Evolutionary conservation across 257 asterid genomes (phyloP), one percentile per base, ranked within the genome.

Genomic region (Solanum ossicruentum): DNA sequence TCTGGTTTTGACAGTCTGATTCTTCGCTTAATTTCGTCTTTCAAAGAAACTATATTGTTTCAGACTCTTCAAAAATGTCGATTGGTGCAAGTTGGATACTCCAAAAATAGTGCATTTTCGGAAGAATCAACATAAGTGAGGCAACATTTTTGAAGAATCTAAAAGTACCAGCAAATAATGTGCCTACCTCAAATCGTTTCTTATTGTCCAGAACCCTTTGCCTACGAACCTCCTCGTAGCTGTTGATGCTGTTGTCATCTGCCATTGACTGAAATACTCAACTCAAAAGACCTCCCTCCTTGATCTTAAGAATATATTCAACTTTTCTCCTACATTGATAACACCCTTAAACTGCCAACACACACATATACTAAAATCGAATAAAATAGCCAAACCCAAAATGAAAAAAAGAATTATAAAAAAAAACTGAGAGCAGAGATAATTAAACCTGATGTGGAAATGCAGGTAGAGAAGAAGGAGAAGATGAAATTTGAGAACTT

Each of bases 141-240:
- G 20, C 67, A 61, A 23, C 9, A 0, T 21, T 61, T 23, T 23
- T 61, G 70, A 2, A 21, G 17, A 61, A 36, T 61, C 70, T 23
- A 61, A 69, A 32, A 13, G 57, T 26, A 84, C 11, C 15, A 57
- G 41, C 83, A 67, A 7, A 28, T 23, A 5, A 15, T 16, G 15
- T 26, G 47, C 63, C 17, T 89, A 94, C 98, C 97, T 95, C 93
- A 81, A 95, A 86, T 88, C 93, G 89, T 89, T 87, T 90, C 81
- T 93, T 90, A 84, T 95, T 95, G 73, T 95, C 93, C 20, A 93
- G 57, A 72, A 94, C 93, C 89, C 95, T 92, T 90, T 91, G 95
- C 88, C 90, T 91, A 10, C 98, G 95, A 83, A 86, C 89, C 63
- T 92, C 94, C 87, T 95, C 98, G 47, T 95, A 95, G 83, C 86